These are phyloP conservation scores for Marasmius tenuissimus DNA, from an alignment of 1,284 basidiomycete genomes.

Conservation along the genomic window DNA sequence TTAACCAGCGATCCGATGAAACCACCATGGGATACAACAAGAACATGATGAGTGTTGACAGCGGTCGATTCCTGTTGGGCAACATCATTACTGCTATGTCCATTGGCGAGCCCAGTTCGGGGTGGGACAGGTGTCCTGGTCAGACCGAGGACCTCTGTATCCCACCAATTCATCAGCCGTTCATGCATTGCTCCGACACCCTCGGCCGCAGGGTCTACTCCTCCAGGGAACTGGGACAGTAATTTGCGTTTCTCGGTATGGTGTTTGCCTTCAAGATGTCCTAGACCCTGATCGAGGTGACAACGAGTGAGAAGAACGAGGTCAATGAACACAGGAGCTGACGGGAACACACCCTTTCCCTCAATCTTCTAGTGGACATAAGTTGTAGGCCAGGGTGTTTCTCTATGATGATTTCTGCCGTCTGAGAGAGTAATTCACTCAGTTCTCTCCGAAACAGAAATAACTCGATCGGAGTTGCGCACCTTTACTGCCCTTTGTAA, in stretches of 20 bases:
- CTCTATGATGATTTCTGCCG: conserved; percentile 58
- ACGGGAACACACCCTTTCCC: conserved; percentile 58
- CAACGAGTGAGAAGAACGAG: background rate
- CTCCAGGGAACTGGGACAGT: conserved; percentile 12
- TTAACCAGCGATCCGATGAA: conserved; percentile 55
- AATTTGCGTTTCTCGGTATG: conserved; percentile 15
- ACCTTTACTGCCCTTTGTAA: conserved; percentile 61
- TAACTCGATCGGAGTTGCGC: conserved; percentile 19
- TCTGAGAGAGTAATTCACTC: conserved; percentile 39
- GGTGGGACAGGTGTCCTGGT: background rate
- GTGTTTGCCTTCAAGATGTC: conserved; percentile 56
- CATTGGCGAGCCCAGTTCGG: background rate
- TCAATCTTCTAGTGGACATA: conserved; percentile 43
- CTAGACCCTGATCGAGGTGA: conserved; percentile 52
- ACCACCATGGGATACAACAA: conserved; percentile 69
- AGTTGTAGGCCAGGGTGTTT: conserved; percentile 50
- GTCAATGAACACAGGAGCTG: conserved; percentile 4
- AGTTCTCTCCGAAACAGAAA: background rate
- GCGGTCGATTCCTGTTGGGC: conserved; percentile 15
- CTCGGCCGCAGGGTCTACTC: conserved; percentile 33
- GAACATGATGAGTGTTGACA: conserved; percentile 38
- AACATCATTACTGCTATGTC: conserved; percentile 31
- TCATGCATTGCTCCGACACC: conserved; percentile 38
- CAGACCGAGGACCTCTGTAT: conserved; percentile 35
- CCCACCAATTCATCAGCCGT: conserved; percentile 64